These are phyloP conservation scores for Suillus tomentosus DNA, from an alignment of 768 basidiomycete species.

Conservation along the genomic window DNA sequence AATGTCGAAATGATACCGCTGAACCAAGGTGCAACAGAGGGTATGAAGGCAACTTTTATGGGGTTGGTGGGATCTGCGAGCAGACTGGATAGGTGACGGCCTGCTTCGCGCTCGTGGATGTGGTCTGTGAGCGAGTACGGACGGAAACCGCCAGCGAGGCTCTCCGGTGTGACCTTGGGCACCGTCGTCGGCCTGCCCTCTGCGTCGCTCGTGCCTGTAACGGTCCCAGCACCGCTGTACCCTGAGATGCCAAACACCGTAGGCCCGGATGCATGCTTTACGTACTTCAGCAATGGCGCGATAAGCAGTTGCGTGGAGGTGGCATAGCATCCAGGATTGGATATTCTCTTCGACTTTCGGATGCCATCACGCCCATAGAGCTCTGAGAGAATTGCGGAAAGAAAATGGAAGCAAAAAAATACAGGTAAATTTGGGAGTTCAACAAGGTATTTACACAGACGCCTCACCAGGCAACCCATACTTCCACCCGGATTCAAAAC, in stretches of 20 bases:
- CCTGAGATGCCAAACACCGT: slow-evolving; percentile 94
- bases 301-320: slow-evolving; percentile 91
- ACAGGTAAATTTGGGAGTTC: slow-evolving; percentile 39
- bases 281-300: slow-evolving; percentile 80
- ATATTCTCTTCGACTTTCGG: slow-evolving; percentile 77
- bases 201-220: slow-evolving; percentile 60
- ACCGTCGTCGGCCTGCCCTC: slow-evolving; percentile 73
- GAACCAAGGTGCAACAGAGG: slow-evolving; percentile 91
- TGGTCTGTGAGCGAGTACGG: slow-evolving; percentile 95
- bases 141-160: slow-evolving; percentile 71
- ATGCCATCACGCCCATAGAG: slow-evolving; percentile 78
- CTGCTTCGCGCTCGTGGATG: slow-evolving; percentile 97
- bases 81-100: slow-evolving; percentile 74
- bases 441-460: slow-evolving; percentile 41
- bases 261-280: slow-evolving; percentile 61
- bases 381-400: slow-evolving; percentile 50
- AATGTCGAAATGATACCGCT: slow-evolving; percentile 91
- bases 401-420: slow-evolving; percentile 29
- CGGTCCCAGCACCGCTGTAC: slow-evolving; percentile 93
- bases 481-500: slow-evolving; percentile 94
- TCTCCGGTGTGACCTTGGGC: slow-evolving; percentile 81
- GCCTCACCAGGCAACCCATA: slow-evolving; percentile 98
- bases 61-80: slow-evolving; percentile 36
- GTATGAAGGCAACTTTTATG: slow-evolving; percentile 80
- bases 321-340: slow-evolving; percentile 98